Evolutionary conservation across 306 rosid genomes (phyloP), one percentile per base, ranked within the genome.

Genomic region (Rosa multiflora): DNA sequence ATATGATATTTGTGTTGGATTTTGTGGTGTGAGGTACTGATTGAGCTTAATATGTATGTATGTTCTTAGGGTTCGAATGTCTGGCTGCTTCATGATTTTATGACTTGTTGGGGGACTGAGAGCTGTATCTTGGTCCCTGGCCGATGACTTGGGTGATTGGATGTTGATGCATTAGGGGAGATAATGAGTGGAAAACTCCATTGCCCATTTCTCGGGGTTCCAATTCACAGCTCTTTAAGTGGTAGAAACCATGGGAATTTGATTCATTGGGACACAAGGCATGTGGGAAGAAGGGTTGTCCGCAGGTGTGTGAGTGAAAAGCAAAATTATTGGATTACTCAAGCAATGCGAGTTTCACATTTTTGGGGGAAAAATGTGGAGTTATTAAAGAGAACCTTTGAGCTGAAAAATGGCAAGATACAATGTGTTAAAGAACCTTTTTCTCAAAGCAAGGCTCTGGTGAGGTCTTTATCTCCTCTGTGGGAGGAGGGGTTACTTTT

Each of bases 401-500:
- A 88, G 80, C 70, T 87, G 35, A 80, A 80, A 78, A 82, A 78
- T 56, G 90, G 72, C 75, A 84, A 85, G 87, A 86, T 86, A 82
- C 90, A 85, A 78, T 94, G 97, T 68, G 83, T 80, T 39, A 88
- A 80, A 44, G 92, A 88, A 72, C 90, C 87, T 9, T 87, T 88
- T 86, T 76, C 81, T 75, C 83, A 62, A 72, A 86, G 87, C 70
- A 87, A 84, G 74, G 80, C 80, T 76, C 55, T 94, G 76, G 85
- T 78, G 63, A 84, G 85, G 78, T 87, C 88, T 76, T 72, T 89
- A 73, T 75, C 78, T 39, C 82, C 89, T 74, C 56, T 88, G 82
- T 88, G 89, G 95, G 84, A 90, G n/a, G 94, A 92, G 76, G 94
- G 96, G 72, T 66, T 95, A 63, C 72, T 95, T 85, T 78, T 92